Percentiles rank a stretch among this genome's conserved stretches.
These are phyloP conservation scores for Cladochytrium tenue DNA, from an alignment of 371 early-diverging fungal species.

Conservation along the genomic window DNA sequence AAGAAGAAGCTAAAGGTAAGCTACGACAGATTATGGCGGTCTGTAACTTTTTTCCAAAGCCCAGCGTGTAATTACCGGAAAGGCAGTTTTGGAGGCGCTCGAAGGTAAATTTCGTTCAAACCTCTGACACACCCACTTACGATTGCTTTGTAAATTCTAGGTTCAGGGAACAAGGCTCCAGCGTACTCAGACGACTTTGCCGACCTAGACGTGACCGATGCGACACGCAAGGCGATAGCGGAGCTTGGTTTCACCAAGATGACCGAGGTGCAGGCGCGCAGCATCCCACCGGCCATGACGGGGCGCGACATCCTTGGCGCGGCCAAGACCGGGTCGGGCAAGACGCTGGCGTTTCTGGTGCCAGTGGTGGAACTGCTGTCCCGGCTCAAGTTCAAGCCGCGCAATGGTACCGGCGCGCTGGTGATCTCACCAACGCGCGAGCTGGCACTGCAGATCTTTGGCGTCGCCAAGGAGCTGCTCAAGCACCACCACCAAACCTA, in stretches of 20 bases:
- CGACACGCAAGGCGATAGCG: constrained; percentile 71
- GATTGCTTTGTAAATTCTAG: background rate
- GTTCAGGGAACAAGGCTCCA: constrained; percentile 9
- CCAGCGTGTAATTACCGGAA: background rate
- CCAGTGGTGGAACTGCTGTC: constrained; percentile 91
- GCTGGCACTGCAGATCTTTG: constrained; percentile 97
- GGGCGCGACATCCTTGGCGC: constrained; percentile 98
- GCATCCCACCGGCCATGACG: constrained; percentile 91
- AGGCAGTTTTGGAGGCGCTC: constrained; percentile 4
- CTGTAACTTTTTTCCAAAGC: background rate
- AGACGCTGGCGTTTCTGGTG: constrained; percentile 95
- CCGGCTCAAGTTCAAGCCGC: constrained; percentile 85
- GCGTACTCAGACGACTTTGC: constrained; percentile 29
- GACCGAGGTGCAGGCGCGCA: constrained; percentile 97
- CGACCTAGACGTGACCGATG: constrained; percentile 45
- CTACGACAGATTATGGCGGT: no score
- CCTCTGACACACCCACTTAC: no score
- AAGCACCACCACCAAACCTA: constrained; percentile 91
- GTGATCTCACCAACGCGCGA: constrained; percentile 99
- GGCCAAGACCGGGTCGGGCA: constrained; percentile 81
- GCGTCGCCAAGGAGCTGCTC: constrained; percentile 92
- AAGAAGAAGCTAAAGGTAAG: background rate
- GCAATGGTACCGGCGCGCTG: constrained; percentile 93
- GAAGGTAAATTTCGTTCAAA: constrained; percentile 11
- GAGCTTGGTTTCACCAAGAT: constrained; percentile 93